Evolutionary conservation across 2,329 filamentous ascomycete species (phyloP), one percentile per base, ranked within the genome.

Genomic region (Boeremia lycopersici): DNA sequence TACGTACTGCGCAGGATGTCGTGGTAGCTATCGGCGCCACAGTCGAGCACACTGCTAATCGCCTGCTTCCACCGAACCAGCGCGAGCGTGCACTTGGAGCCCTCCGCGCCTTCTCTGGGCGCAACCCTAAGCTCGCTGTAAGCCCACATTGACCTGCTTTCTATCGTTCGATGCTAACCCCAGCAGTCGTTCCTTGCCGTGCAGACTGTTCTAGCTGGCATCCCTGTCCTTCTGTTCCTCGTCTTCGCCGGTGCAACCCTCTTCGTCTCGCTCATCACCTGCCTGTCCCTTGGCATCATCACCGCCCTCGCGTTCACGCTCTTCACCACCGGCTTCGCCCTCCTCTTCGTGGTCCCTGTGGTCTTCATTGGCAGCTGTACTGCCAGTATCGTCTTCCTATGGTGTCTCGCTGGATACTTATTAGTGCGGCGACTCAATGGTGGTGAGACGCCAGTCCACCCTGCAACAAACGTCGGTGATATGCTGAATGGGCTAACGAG

Each of bases 121-220:
- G 82, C 43, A 87, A 88, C 52, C 91, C 91, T 2, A 77, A 91
- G 58, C 77, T 92, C 38, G 86, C 89, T 50, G 89, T 91, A 79
- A 19, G 86, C 3, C 1, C 17, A 17, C 6, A 6, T 10, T 7
- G 6, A 26, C 4, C n/a, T 2, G 4, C 10, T n/a, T 10, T 13
- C 19, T 26, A 36, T 7, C 11, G 6, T 10, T 17, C 10, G 9
- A 15, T n/a, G 29, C 53, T 60, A 31, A 64, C 35, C 8, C 15
- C 9, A 30, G 1, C 60, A 91, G 89, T 84, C 86, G 54, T 90
- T 95, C 72, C 70, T 91, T 53, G 75, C 84, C 40, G 78, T 82
- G 28, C 89, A 93, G 71, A 65, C 87, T 53, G 72, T 86, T 54
- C 81, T 92, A 58, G 86, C 86, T 12, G 82, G 86, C 53, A 73